Evolutionary conservation across 192 early-diverging fungal species (phyloP), one percentile per base, ranked within the genome.

Genomic region (Glomus cerebriforme): DNA sequence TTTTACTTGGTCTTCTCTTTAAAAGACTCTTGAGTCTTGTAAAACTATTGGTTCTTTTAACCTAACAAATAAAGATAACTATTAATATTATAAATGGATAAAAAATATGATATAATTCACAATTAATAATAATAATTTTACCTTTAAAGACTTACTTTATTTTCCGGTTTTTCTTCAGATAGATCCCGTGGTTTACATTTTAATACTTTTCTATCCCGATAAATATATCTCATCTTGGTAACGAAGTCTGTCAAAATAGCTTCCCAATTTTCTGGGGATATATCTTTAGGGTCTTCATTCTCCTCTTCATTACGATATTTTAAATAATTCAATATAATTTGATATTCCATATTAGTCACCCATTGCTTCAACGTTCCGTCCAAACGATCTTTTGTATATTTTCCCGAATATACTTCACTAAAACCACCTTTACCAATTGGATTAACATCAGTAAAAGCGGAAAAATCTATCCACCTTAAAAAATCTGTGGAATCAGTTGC

Each of bases 241-340:
- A 3, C 37, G 45, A 69, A 69, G 13, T 69, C 67, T 24, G 2
- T 7, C n/a, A 69, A 37, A 24, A 69, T 12, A 45, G 8, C 22
- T 35, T 69, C 37, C 67, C 67, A 69, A 8, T 43, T 10, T 24
- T 37, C 34, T 43, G 26, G 26, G 6, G 22, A 8, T n/a, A 26
- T 27, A 4, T 62, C 15, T 26, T 62, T 10, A 26, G 26, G 7
- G 9, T 26, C 15, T 12, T 68, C 66, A 13, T 13, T 37, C 19
- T 37, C 22, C 1, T 43, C 27, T 69, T 31, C 37, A 69, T 45
- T 43, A 69, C 34, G 34, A 69, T 19, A 31, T 43, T 69, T 22
- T 24, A 69, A 2, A 69, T 69, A 69, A 43, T 69, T 31, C 34
- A 69, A 43, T 26, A 69, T 69, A 43, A 69, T 69, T 27, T 69